Evolutionary conservation across 257 asterid species (phyloP), one percentile per base, ranked within the genome.

Genomic region (Vinca minor): DNA sequence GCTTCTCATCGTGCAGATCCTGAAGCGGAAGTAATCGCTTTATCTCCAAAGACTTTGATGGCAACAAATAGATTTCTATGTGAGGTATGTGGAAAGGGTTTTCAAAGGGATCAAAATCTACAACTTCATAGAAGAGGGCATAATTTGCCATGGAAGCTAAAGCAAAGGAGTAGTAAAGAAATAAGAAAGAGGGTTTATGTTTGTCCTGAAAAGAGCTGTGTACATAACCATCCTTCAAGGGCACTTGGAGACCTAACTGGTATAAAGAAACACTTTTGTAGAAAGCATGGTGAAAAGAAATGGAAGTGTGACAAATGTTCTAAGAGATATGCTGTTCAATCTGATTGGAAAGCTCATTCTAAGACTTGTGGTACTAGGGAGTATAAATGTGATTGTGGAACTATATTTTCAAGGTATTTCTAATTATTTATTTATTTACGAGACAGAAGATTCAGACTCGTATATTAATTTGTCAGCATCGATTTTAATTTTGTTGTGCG

Each of bases 221-320:
- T 88, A 8, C 96, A 91, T 70, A 74, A 91, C 75, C 88, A 84
- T 66, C 87, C 96, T 0, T 83, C 95, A 1, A 81, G 98, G 73
- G 98, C 98, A 5, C 85, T 91, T 3, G 96, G 98, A 9, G 98
- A 91, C 78, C 59, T 91, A 42, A 91, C 98, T 3, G 96, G 96
- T 15, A 91, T 91, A 69, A 91, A 91, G 74, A 88, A 91, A 59
- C 98, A 91, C 85, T 91, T 78, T 64, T 84, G 95, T 62, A 47
- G 96, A 53, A 91, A 91, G 72, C 98, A 91, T 59, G 98, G 98
- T 0, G 98, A 86, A 78, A 91, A 91, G 85, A 91, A 88, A 73
- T 91, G 98, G 98, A 86, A 84, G 86, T 91, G 98, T 59, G 94
- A 84, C 38, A 88, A 91, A 65, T 91, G 98, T 73, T 73, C 90